These are phyloP conservation scores for Amoebophrya sp. DNA, from an alignment of 169 alveolate species.

Conservation along the genomic window DNA sequence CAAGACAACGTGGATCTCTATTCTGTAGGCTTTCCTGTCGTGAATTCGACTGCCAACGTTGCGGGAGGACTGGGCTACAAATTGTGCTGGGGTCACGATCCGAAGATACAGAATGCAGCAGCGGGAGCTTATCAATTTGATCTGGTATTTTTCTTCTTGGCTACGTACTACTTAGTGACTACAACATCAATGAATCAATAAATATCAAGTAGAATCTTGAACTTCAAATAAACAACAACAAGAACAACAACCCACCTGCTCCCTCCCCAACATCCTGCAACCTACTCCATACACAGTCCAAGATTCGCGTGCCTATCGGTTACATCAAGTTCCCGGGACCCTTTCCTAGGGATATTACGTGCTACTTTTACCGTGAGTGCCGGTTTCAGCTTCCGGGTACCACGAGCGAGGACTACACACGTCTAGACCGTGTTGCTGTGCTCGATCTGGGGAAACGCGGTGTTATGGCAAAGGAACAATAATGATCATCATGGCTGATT, in stretches of 20 bases:
- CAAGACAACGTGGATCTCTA: not conserved
- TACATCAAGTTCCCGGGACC: not conserved
- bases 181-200: too few relatives aligned
- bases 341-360: not conserved
- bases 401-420: not conserved
- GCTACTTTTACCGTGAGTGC: not conserved
- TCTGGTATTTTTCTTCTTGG: too few relatives aligned
- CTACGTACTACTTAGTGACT: too few relatives aligned
- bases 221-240: too few relatives aligned
- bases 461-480: too few relatives aligned
- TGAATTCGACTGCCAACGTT: not conserved
- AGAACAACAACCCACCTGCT: too few relatives aligned
- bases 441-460: not conserved
- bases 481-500: too few relatives aligned
- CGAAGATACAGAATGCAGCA: not conserved
- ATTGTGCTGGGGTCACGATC: slow-evolving; percentile 1
- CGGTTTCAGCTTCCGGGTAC: slow-evolving; percentile 1
- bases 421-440: not conserved
- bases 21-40: not conserved
- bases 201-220: too few relatives aligned
- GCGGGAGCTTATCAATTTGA: too few relatives aligned
- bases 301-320: not conserved
- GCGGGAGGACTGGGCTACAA: not conserved
- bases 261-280: too few relatives aligned
- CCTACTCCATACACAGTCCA: too few relatives aligned